These are phyloP conservation scores for Suillus decipiens DNA, from an alignment of 768 basidiomycete genomes.

Conservation along the genomic window DNA sequence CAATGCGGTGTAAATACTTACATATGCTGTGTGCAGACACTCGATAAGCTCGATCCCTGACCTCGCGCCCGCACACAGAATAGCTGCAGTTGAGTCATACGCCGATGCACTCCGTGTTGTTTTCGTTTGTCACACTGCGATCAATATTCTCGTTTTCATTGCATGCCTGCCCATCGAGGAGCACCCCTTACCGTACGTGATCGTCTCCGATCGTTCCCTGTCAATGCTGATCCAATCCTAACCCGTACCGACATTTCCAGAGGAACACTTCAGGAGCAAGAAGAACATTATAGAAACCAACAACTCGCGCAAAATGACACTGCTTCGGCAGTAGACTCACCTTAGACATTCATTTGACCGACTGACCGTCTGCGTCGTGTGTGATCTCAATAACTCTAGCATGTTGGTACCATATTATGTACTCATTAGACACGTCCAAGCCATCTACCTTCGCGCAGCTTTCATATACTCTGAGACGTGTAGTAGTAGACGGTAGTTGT, in stretches of 20 bases:
- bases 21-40: slow-evolving; percentile 46
- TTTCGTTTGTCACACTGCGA: slow-evolving; percentile 75
- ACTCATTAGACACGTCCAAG: neutral
- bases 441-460: neutral
- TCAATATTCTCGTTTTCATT: slow-evolving; percentile 68
- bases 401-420: neutral
- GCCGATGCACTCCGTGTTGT: slow-evolving; percentile 77
- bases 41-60: slow-evolving; percentile 71
- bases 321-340: slow-evolving; percentile 21
- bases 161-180: slow-evolving; percentile 77
- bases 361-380: neutral
- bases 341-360: slow-evolving; percentile 15
- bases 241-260: slow-evolving; percentile 36
- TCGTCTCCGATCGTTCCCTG: slow-evolving; percentile 4
- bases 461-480: neutral
- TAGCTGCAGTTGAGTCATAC: slow-evolving; percentile 76
- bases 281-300: slow-evolving; percentile 52
- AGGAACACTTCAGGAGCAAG: slow-evolving; percentile 63
- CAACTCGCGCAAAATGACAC: slow-evolving; percentile 23
- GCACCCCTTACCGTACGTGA: slow-evolving; percentile 52
- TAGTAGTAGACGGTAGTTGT: slow-evolving; percentile 1
- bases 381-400: neutral
- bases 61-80: slow-evolving; percentile 53
- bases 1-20: slow-evolving; percentile 20
- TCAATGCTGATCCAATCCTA: slow-evolving; percentile 16